Conservation (phyloP, 2,329 filamentous ascomycete species). For the Fusarium oligoseptatum region DNA sequence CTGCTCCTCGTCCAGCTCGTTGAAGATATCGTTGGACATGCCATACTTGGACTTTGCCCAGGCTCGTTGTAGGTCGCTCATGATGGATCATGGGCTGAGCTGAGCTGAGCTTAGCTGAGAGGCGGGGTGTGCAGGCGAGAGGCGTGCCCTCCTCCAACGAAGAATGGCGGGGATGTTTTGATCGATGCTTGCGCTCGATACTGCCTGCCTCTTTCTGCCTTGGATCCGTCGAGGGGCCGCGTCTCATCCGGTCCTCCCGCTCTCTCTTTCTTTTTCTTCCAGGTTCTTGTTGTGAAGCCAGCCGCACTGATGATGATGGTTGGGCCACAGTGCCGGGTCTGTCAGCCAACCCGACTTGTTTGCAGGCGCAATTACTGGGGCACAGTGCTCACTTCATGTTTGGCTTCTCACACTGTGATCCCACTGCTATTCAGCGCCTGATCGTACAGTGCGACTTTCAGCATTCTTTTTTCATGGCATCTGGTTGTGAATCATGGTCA, state of each 20-base stretch:
- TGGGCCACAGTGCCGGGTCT: slow-evolving; percentile 16
- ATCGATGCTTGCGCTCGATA: slow-evolving; percentile 22
- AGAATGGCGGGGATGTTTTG: slow-evolving; percentile 5
- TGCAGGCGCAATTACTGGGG: slow-evolving; percentile 29
- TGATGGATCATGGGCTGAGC: slow-evolving; percentile 53
- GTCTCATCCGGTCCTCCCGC: slow-evolving; percentile 18
- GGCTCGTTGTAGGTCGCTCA: slow-evolving; percentile 85
- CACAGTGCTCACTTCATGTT: slow-evolving; percentile 19
- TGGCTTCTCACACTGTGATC: not conserved
- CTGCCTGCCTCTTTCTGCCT: slow-evolving; percentile 4
- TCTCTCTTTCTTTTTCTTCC: slow-evolving; percentile 3
- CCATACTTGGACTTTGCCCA: slow-evolving; percentile 83
- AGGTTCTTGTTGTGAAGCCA: slow-evolving; percentile 10
- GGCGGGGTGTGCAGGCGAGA: slow-evolving; percentile 31
- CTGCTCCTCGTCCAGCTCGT: slow-evolving; percentile 67
- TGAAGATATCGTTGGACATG: slow-evolving; percentile 63
- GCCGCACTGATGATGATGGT: slow-evolving; percentile 31
- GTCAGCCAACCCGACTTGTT: slow-evolving; percentile 31
- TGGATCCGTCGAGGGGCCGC: not conserved
- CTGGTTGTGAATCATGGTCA: not conserved
- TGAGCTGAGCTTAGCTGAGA: slow-evolving; percentile 10
- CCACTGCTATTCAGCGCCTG: fast-evolving
- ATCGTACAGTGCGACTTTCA: slow-evolving; percentile 13
- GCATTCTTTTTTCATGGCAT: not conserved
- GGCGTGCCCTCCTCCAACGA: slow-evolving; percentile 28